Evolutionary conservation across 495 filamentous ascomycete species (phyloP).

Genomic region (Hypoxylon perforatum): DNA sequence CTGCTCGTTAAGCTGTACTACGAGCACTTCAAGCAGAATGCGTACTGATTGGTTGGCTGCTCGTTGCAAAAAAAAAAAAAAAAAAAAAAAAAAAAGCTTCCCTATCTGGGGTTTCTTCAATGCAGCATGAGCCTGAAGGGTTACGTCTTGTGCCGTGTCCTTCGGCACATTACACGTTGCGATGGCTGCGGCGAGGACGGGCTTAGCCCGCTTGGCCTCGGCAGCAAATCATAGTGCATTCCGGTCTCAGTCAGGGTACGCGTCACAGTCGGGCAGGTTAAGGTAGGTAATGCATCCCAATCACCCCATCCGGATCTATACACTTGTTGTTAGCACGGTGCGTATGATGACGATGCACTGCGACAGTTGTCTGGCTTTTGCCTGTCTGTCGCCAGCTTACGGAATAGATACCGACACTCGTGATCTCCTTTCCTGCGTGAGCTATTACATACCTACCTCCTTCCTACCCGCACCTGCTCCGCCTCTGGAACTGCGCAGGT

Average conservation of each 20-base stretch:
- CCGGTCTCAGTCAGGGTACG: background rate
- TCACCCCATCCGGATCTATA: background rate
- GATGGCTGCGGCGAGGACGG: background rate
- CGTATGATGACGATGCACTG: conserved; percentile 2
- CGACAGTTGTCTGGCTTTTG: background rate
- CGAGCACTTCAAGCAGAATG: conserved; percentile 32
- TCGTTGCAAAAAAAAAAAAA: too few relatives aligned
- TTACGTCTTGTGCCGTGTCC: too few relatives aligned
- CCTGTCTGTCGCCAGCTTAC: background rate
- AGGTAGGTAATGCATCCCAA: background rate
- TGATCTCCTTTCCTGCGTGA: background rate
- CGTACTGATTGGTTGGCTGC: conserved; percentile 10
- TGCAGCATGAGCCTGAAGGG: too few relatives aligned
- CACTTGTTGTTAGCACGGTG: background rate
- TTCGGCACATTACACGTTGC: too few relatives aligned
- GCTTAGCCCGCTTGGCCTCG: background rate
- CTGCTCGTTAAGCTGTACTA: conserved; percentile 32
- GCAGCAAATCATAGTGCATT: too few relatives aligned
- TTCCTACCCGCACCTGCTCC: background rate
- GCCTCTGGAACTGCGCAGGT: conserved; percentile 10
- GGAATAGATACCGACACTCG: conserved; percentile 4
- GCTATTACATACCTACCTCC: conserved; percentile 11
- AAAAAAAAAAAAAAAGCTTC: too few relatives aligned
- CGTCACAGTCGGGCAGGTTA: background rate
- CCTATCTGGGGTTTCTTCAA: too few relatives aligned